Conservation (phyloP, 148 eudicot genomes). For the Limonium bicolor region DNA sequence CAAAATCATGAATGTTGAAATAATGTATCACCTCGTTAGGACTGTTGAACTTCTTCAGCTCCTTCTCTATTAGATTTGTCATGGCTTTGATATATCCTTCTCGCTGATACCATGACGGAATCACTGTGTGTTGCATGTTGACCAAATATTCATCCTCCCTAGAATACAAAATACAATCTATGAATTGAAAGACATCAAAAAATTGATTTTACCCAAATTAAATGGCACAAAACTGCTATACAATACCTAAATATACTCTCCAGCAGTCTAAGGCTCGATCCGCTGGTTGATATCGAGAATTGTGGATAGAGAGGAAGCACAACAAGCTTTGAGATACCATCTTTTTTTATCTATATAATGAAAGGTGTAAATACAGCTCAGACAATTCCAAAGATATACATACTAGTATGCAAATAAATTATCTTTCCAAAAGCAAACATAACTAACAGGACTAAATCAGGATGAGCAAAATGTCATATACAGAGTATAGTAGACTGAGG, state of each 20-base stretch:
- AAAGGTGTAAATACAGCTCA: background rate
- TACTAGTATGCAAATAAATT: no score
- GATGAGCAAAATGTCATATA: background rate
- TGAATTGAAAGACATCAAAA: background rate
- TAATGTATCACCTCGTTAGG: constrained; percentile 53
- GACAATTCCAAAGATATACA: background rate
- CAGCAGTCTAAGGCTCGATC: constrained; percentile 88
- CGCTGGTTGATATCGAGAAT: constrained; percentile 95
- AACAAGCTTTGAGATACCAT: constrained; percentile 80
- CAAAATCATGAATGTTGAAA: background rate
- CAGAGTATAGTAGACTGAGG: background rate
- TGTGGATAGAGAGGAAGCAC: constrained; percentile 99
- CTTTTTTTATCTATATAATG: constrained; percentile 54
- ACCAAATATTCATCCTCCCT: constrained; percentile 96
- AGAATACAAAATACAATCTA: background rate
- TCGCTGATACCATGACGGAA: constrained; percentile 99
- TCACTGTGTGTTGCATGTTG: constrained; percentile 95
- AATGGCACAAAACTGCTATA: background rate
- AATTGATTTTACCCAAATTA: background rate
- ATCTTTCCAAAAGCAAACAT: background rate
- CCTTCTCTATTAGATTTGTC: constrained; percentile 73
- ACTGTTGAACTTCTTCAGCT: constrained; percentile 37
- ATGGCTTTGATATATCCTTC: constrained; percentile 91
- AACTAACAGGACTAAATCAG: background rate
- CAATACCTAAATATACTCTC: constrained; percentile 87